Conservation (phyloP, 2,329 filamentous ascomycete genomes). For the Claviceps arundinis region DNA sequence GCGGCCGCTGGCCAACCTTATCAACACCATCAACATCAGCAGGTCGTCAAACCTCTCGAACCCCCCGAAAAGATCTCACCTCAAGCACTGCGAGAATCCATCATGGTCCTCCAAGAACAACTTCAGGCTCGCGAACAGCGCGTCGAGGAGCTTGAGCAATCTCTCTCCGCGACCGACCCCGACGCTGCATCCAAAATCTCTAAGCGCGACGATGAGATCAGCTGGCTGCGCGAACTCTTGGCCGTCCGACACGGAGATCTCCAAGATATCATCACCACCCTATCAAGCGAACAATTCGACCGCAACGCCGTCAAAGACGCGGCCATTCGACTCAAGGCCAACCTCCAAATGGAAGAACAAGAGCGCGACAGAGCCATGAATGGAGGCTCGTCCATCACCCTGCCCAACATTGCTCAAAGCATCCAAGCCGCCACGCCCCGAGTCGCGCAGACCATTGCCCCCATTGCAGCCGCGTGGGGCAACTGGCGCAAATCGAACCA, state of each 20-base stretch:
- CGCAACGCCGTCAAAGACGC: slow-evolving; percentile 73
- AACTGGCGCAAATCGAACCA: slow-evolving; percentile 72
- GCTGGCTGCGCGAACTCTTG: slow-evolving; percentile 86
- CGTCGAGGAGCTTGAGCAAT: slow-evolving; percentile 75
- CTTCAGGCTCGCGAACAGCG: slow-evolving; percentile 83
- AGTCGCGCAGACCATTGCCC: slow-evolving; percentile 68
- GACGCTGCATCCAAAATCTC: slow-evolving; percentile 72
- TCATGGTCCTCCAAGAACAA: slow-evolving; percentile 92
- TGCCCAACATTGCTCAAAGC: slow-evolving; percentile 66
- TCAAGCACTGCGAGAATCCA: slow-evolving; percentile 88
- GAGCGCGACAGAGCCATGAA: slow-evolving; percentile 78
- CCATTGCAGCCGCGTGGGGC: slow-evolving; percentile 80
- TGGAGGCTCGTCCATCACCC: slow-evolving; percentile 49
- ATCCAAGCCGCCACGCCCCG: slow-evolving; percentile 70
- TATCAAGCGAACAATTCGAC: slow-evolving; percentile 65
- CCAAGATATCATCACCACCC: slow-evolving; percentile 73
- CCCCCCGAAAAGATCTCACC: slow-evolving; percentile 80
- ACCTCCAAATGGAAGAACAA: slow-evolving; percentile 95
- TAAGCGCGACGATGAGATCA: slow-evolving; percentile 87
- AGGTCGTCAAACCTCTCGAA: slow-evolving; percentile 26
- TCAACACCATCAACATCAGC: slow-evolving; percentile 10
- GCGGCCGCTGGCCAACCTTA: background rate
- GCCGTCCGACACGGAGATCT: slow-evolving; percentile 83
- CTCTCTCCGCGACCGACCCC: slow-evolving; percentile 54
- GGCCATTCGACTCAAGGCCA: slow-evolving; percentile 82